A percentile compares a stretch with the other conserved stretches of the same genome.
These are phyloP conservation scores for Pseudoperonospora humuli DNA, from an alignment of 352 stramenopile species.

Conservation along the genomic window DNA sequence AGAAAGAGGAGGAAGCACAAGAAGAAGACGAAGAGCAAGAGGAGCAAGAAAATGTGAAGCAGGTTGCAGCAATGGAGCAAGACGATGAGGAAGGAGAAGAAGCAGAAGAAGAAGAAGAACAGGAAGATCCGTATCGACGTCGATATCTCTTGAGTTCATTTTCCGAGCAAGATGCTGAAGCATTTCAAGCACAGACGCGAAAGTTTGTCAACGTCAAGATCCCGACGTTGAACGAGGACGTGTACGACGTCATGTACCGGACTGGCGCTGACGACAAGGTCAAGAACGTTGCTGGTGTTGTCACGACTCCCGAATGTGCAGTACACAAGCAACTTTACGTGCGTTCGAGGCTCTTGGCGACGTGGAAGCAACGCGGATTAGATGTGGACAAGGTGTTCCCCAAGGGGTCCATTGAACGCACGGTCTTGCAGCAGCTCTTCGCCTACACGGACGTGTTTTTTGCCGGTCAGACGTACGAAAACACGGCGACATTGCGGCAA, in stretches of 20 bases:
- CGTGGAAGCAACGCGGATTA: conserved; percentile 39
- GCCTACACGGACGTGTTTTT: conserved; percentile 66
- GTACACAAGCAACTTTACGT: conserved; percentile 32
- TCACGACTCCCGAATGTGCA: conserved; percentile 12
- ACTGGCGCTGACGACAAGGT: conserved; percentile 9
- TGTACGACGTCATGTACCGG: conserved; percentile 39
- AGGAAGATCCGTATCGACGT: conserved; percentile 53
- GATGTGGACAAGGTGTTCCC: conserved; percentile 28
- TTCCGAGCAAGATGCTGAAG: conserved; percentile 34
- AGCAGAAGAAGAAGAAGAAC: conserved; percentile 20
- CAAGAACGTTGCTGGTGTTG: conserved; percentile 9
- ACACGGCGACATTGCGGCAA: conserved; percentile 42
- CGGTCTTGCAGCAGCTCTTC: conserved; percentile 43
- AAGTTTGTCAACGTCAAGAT: conserved; percentile 32
- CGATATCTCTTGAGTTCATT: conserved; percentile 52
- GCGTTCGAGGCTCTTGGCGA: conserved; percentile 35
- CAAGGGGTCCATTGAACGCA: conserved; percentile 33
- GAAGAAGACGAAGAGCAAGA: conserved; percentile 27
- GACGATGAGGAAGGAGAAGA: conserved; percentile 19
- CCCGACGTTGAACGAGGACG: conserved; percentile 16
- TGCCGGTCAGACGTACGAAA: conserved; percentile 54
- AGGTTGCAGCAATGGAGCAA: conserved; percentile 17
- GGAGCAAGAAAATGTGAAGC: conserved; percentile 14
- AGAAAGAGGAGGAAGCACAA: conserved; percentile 17
- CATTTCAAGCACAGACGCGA: conserved; percentile 26